phyloP scores from a whole-genome alignment of 805 yeast genomes.

The Yarrowia sp. region DNA sequence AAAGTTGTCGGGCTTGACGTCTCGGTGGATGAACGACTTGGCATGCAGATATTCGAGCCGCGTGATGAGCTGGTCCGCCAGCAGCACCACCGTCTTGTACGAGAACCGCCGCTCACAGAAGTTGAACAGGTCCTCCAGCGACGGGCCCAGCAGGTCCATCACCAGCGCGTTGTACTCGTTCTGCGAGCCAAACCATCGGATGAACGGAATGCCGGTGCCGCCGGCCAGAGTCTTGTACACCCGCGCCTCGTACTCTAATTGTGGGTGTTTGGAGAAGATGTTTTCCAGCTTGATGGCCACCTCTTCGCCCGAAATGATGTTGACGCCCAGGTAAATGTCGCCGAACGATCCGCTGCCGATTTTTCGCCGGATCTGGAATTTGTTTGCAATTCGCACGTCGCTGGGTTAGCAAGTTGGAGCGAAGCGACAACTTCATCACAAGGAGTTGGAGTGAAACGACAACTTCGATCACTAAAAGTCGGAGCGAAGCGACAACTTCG shows the following conservation, averaged over 20 bases:
- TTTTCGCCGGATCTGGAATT: slow-evolving; percentile 90
- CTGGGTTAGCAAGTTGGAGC: slow-evolving; percentile 45
- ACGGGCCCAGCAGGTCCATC: slow-evolving; percentile 93
- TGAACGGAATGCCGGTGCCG: slow-evolving; percentile 96
- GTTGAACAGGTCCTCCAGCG: slow-evolving; percentile 92
- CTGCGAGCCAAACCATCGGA: slow-evolving; percentile 96
- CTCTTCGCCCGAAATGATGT: slow-evolving; percentile 94
- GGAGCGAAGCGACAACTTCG: too few relatives aligned
- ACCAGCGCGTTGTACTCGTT: slow-evolving; percentile 97
- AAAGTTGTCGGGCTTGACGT: slow-evolving; percentile 83
- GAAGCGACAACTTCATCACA: too few relatives aligned
- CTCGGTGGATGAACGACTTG: slow-evolving; percentile 85
- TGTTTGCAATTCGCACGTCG: slow-evolving; percentile 92
- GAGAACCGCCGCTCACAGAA: slow-evolving; percentile 94
- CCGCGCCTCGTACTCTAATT: slow-evolving; percentile 94
- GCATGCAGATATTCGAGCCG: slow-evolving; percentile 96
- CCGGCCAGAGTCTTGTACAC: slow-evolving; percentile 94
- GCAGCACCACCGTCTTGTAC: slow-evolving; percentile 86
- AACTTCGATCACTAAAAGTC: too few relatives aligned
- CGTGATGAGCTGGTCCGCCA: slow-evolving; percentile 93
- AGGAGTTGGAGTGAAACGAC: too few relatives aligned
- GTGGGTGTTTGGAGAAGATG: slow-evolving; percentile 92
- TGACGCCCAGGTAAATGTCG: slow-evolving; percentile 88
- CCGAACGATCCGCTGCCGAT: slow-evolving; percentile 98
- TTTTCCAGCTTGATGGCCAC: slow-evolving; percentile 96